Conservation (phyloP, 768 basidiomycete species). For the Termitomyces sp. region DNA sequence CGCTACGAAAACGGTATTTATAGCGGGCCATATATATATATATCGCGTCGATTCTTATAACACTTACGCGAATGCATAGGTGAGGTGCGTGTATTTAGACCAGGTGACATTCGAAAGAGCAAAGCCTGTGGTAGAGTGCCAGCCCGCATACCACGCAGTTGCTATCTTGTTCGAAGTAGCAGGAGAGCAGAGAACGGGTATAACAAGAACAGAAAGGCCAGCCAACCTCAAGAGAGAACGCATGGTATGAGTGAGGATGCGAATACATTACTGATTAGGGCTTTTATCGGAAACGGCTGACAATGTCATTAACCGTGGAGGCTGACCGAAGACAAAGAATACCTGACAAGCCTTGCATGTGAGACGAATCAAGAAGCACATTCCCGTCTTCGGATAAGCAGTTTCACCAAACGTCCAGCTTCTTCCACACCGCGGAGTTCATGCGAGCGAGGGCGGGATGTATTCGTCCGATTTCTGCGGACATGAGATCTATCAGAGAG, state of each 20-base stretch:
- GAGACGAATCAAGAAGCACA: not conserved
- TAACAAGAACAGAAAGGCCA: constrained; percentile 5
- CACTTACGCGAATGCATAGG: constrained; percentile 69
- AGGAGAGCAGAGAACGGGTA: constrained; percentile 10
- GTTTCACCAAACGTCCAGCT: not conserved
- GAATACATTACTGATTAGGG: not conserved
- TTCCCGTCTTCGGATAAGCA: not conserved
- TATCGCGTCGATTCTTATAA: not conserved
- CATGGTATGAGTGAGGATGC: constrained; percentile 3
- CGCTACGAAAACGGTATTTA: constrained; percentile 16
- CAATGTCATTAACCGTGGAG: not conserved
- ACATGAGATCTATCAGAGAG: no score
- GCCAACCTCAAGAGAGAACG: constrained; percentile 1
- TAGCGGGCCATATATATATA: not conserved
- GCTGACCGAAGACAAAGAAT: not conserved
- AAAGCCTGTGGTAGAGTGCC: constrained; percentile 46
- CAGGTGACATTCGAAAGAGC: constrained; percentile 53
- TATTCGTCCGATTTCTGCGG: not conserved
- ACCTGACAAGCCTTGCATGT: not conserved
- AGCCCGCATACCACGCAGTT: constrained; percentile 64
- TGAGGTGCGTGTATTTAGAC: constrained; percentile 60
- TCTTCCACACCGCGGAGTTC: not conserved
- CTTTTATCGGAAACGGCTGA: constrained; percentile 2
- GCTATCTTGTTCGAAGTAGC: constrained; percentile 27
- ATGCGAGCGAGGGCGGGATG: not conserved